Evolutionary conservation across 1,284 basidiomycete species (phyloP), one percentile per base, ranked within the genome.

Genomic region (Puccinia hordei): DNA sequence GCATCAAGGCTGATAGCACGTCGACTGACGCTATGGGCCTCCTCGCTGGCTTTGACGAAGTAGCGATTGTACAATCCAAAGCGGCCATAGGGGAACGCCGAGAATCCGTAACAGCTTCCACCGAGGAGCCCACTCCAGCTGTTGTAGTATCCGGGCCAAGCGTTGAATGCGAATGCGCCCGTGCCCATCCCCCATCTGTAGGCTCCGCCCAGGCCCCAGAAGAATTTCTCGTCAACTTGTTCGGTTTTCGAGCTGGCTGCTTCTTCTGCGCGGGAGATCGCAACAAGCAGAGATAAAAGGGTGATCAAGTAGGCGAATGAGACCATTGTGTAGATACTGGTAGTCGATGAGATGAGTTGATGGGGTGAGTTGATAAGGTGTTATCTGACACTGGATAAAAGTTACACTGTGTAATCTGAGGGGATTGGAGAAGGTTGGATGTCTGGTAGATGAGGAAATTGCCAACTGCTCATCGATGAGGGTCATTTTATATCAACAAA

Each of bases 41-140:
- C 57, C 2, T 59, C 57, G 57, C 15, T 33, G 30, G 57, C 57
- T n/a, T 59, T 59, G 57, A 33, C 57, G 13, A 59, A 59, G 57
- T 33, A 59, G 30, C 53, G 4, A 27, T 9, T 55, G 22, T 9
- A n/a, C 12, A 49, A 19, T 49, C 9, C 46, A 13, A 10, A 6
- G 53, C 19, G 9, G 53, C n/a, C n/a, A n/a, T 24, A 2, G 24
- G 53, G 53, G n/a, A 8, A 55, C 5, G 6, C 9, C 53, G 22
- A 10, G 53, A 1, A n/a, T 2, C 53, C 53, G 53, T 55, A 55
- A n/a, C 53, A n/a, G 6, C n/a, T 6, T 9, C n/a, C 22, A 55
- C 53, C 53, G n/a, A 55, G 24, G 53, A 24, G 3, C 6, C 3
- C 13, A 19, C 4, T 27, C 4, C 13, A 55, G n/a, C 53, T 12